phyloP scores from a whole-genome alignment of 192 early-diverging fungal species.

The Cladochytrium replicatum region DNA sequence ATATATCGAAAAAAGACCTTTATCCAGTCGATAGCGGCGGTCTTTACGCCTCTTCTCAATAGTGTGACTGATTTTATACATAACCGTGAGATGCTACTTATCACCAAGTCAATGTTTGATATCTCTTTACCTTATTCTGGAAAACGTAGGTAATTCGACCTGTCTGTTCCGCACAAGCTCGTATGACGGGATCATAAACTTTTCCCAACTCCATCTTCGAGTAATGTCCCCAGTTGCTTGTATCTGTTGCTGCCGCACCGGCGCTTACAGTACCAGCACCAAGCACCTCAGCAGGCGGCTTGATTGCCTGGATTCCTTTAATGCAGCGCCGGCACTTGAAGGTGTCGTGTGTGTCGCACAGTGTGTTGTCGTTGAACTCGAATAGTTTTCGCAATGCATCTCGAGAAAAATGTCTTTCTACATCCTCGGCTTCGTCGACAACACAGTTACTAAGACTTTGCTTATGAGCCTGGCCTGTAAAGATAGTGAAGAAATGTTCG shows the following conservation, averaged over 20 bases:
- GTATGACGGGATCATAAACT: constrained; percentile 27
- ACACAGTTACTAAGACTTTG: constrained; percentile 83
- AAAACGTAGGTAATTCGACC: constrained; percentile 35
- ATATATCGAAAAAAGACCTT: too few species aligned
- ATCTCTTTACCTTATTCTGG: constrained; percentile 47
- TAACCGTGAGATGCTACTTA: too few species aligned
- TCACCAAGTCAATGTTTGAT: too few species aligned
- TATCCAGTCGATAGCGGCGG: too few species aligned
- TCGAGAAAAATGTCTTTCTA: constrained; percentile 88
- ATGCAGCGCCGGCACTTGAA: constrained; percentile 93
- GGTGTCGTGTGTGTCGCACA: constrained; percentile 90
- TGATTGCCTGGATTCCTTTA: constrained; percentile 65
- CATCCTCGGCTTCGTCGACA: constrained; percentile 87
- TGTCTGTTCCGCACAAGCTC: constrained; percentile 23
- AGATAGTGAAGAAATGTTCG: neutral
- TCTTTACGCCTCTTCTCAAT: too few species aligned
- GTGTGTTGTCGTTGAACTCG: constrained; percentile 57
- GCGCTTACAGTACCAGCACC: constrained; percentile 40
- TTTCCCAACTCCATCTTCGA: constrained; percentile 27
- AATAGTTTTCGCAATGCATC: constrained; percentile 87
- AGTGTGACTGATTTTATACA: too few species aligned
- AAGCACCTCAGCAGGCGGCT: constrained; percentile 56
- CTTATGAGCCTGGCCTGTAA: constrained; percentile 49
- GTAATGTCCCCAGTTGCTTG: constrained; percentile 48
- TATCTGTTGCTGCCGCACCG: constrained; percentile 36